phyloP scores from a whole-genome alignment of 2,329 filamentous ascomycete genomes.

The Diplodia corticola region DNA sequence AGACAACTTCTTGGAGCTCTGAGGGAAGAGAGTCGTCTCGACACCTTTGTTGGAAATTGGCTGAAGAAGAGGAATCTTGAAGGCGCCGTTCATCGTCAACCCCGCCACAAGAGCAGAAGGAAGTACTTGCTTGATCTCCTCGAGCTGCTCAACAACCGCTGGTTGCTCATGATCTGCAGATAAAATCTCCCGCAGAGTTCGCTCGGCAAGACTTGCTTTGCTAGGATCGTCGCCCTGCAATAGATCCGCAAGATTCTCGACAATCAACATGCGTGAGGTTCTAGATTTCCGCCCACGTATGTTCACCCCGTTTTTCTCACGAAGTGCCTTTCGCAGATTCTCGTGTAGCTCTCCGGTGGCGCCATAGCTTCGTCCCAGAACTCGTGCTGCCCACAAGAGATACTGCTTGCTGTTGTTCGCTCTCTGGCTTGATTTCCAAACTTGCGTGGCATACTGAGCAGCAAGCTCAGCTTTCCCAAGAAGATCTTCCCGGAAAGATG shows the following conservation, averaged over 20 bases:
- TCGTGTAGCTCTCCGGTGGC: conserved; percentile 21
- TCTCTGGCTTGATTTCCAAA: conserved; percentile 76
- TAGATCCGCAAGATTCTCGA: conserved; percentile 39
- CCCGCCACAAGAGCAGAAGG: conserved; percentile 34
- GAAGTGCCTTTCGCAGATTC: not conserved
- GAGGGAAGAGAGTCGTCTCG: conserved; percentile 27
- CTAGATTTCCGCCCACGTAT: not conserved
- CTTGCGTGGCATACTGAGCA: conserved; percentile 60
- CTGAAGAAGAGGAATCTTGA: conserved; percentile 22
- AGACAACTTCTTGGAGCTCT: conserved; percentile 28
- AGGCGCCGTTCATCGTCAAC: conserved; percentile 30
- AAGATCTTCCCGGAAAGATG: conserved; percentile 63
- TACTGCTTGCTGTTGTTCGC: conserved; percentile 66
- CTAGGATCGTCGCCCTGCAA: conserved; percentile 41
- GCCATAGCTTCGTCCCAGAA: conserved; percentile 73
- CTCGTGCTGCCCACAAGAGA: conserved; percentile 79
- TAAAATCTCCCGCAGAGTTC: conserved; percentile 37
- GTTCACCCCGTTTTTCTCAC: conserved; percentile 4
- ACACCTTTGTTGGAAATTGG: conserved; percentile 25
- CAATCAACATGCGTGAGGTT: conserved; percentile 30
- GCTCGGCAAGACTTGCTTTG: conserved; percentile 49
- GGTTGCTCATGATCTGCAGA: conserved; percentile 28
- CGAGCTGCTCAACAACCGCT: conserved; percentile 26
- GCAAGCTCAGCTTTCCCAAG: conserved; percentile 68
- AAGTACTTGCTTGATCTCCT: conserved; percentile 35